phyloP scores from a whole-genome alignment of 345 rosid species.

The Boechera divaricarpa region DNA sequence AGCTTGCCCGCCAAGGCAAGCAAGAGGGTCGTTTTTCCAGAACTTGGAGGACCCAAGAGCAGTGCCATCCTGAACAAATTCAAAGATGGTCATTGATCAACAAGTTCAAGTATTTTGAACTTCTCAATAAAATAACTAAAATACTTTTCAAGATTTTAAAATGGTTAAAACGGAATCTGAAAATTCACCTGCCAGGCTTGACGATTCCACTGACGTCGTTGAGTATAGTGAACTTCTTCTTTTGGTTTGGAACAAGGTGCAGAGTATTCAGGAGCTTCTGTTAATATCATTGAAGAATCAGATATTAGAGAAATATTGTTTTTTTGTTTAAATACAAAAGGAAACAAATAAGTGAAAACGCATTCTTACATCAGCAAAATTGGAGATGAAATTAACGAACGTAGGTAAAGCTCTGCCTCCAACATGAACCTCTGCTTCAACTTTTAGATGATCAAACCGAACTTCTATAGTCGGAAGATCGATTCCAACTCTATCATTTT shows the following conservation, averaged over 20 bases:
- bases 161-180: background rate
- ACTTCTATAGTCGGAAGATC: conserved; percentile 91
- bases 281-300: background rate
- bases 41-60: conserved; percentile 88
- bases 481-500: conserved; percentile 70
- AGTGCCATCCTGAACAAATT: conserved; percentile 58
- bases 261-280: conserved; percentile 47
- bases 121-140: background rate
- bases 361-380: conserved; percentile 59
- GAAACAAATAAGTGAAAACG: background rate
- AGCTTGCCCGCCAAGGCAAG: conserved; percentile 85
- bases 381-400: conserved; percentile 54
- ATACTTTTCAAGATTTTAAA: background rate
- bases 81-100: conserved; percentile 27
- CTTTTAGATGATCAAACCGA: conserved; percentile 70
- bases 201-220: conserved; percentile 70
- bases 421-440: conserved; percentile 62
- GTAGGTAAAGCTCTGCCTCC: conserved; percentile 78
- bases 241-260: conserved; percentile 56
- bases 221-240: conserved; percentile 64
- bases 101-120: background rate
- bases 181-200: conserved; percentile 71
- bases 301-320: background rate
- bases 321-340: background rate
- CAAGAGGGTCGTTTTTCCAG: conserved; percentile 83